phyloP scores from a whole-genome alignment of 2,329 filamentous ascomycete species.

The Phialophora expanda region DNA sequence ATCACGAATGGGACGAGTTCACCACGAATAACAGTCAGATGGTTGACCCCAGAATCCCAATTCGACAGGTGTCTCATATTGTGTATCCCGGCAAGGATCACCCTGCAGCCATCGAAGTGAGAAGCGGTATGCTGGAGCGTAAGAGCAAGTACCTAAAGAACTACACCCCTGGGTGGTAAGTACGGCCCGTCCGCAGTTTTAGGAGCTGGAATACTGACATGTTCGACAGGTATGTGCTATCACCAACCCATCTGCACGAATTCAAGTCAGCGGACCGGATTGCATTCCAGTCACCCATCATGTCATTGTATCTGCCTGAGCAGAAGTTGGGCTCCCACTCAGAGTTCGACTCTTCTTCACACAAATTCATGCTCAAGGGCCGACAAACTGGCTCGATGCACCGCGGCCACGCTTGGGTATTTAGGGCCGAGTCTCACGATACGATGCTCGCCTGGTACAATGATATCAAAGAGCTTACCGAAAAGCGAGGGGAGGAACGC shows the following conservation, averaged over 20 bases:
- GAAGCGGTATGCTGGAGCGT: constrained; percentile 88
- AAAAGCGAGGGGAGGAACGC: constrained; percentile 85
- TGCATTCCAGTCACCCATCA: constrained; percentile 79
- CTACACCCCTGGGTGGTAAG: constrained; percentile 91
- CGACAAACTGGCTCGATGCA: constrained; percentile 93
- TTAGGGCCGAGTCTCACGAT: constrained; percentile 74
- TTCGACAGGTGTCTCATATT: constrained; percentile 80
- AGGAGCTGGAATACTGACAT: constrained; percentile 7
- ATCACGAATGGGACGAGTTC: constrained; percentile 87
- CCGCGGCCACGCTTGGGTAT: constrained; percentile 73
- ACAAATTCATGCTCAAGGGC: constrained; percentile 98
- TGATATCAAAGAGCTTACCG: constrained; percentile 86
- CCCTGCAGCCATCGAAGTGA: constrained; percentile 79
- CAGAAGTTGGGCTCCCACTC: constrained; percentile 96
- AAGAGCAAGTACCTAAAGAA: constrained; percentile 99
- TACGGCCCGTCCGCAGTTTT: constrained; percentile 32
- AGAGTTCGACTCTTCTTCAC: constrained; percentile 77
- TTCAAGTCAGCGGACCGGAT: constrained; percentile 98
- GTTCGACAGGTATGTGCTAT: constrained; percentile 80
- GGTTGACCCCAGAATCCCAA: constrained; percentile 79
- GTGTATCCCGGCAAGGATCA: constrained; percentile 90
- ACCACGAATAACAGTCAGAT: constrained; percentile 82
- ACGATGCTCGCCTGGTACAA: constrained; percentile 98
- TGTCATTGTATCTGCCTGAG: constrained; percentile 93
- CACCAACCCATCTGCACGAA: constrained; percentile 95